Conservation (phyloP, 345 rosid species). For the Boechera divaricarpa region DNA sequence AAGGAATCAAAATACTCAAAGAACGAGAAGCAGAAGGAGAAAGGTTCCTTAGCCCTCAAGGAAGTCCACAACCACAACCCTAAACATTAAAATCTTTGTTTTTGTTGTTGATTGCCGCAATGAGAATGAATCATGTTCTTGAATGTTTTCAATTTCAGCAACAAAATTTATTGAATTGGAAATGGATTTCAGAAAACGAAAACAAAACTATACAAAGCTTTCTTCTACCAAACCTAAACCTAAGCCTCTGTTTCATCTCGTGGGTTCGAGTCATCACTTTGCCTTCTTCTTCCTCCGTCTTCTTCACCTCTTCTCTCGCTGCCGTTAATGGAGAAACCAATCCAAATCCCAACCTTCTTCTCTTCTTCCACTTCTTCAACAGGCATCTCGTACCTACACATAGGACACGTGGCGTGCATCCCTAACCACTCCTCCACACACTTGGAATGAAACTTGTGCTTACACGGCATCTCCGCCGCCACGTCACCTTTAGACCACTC, state of each 20-base stretch:
- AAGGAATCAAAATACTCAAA: conserved; percentile 63
- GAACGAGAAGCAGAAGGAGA: conserved; percentile 41
- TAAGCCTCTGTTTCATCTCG: conserved; percentile 26
- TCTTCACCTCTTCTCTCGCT: conserved; percentile 24
- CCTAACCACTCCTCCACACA: conserved; percentile 49
- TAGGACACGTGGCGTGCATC: conserved; percentile 46
- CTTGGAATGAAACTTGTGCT: conserved; percentile 45
- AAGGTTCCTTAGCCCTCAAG: conserved; percentile 15
- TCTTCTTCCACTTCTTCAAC: conserved; percentile 33
- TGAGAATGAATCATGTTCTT: conserved; percentile 4
- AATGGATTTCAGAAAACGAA: background rate
- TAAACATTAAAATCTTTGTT: conserved; percentile 12
- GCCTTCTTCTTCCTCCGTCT: conserved; percentile 14
- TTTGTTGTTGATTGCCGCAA: conserved; percentile 10
- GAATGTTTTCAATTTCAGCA: background rate
- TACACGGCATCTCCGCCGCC: conserved; percentile 52
- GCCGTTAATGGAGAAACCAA: conserved; percentile 27
- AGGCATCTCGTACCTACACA: conserved; percentile 49
- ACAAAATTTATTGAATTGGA: conserved; percentile 10
- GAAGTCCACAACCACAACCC: conserved; percentile 41
- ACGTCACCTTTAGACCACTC: conserved; percentile 46
- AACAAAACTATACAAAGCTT: background rate
- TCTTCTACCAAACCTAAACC: background rate
- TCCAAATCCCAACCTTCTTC: conserved; percentile 31
- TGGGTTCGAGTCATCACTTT: conserved; percentile 6